These are phyloP conservation scores for Flaveria ramosissima DNA, from an alignment of 129 eudicot species.

Conservation along the genomic window DNA sequence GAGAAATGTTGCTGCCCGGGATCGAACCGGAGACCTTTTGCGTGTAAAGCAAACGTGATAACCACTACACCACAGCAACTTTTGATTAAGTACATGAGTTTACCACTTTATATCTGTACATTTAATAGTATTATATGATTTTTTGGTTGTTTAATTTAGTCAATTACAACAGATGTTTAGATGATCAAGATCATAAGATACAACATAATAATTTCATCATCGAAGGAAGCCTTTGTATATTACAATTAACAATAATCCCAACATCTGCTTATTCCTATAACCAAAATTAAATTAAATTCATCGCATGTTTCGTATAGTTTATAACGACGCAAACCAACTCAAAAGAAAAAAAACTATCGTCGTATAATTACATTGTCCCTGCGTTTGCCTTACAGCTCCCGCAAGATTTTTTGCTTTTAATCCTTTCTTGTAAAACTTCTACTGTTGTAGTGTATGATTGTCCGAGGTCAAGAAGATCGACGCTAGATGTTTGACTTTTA, in stretches of 20 bases:
- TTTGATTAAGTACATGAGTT: not conserved
- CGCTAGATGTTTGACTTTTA: not conserved
- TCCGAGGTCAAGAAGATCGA: constrained; percentile 1
- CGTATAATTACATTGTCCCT: constrained; percentile 38
- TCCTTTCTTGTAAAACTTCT: constrained; percentile 15
- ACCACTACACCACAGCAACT: constrained; percentile 45
- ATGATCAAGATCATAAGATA: too few relatives aligned
- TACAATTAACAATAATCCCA: constrained; percentile 22
- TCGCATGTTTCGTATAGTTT: constrained; percentile 27
- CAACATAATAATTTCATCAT: not conserved
- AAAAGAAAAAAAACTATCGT: constrained; percentile 16
- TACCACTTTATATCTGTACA: not conserved
- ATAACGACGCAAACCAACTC: constrained; percentile 13
- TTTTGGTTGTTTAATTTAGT: too few relatives aligned
- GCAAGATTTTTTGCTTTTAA: not conserved
- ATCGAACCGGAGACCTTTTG: constrained; percentile 42
- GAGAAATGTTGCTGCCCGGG: constrained; percentile 34
- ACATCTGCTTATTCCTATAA: constrained; percentile 34
- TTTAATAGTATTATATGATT: too few relatives aligned
- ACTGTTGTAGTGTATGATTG: not conserved
- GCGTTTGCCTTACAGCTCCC: constrained; percentile 41
- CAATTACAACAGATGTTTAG: too few relatives aligned
- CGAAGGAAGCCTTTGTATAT: constrained; percentile 3
- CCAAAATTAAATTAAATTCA: constrained; percentile 19
- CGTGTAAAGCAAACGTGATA: constrained; percentile 46